These are phyloP conservation scores for Parachaetomium inaequale DNA, from an alignment of 495 filamentous ascomycete genomes.

Conservation along the genomic window DNA sequence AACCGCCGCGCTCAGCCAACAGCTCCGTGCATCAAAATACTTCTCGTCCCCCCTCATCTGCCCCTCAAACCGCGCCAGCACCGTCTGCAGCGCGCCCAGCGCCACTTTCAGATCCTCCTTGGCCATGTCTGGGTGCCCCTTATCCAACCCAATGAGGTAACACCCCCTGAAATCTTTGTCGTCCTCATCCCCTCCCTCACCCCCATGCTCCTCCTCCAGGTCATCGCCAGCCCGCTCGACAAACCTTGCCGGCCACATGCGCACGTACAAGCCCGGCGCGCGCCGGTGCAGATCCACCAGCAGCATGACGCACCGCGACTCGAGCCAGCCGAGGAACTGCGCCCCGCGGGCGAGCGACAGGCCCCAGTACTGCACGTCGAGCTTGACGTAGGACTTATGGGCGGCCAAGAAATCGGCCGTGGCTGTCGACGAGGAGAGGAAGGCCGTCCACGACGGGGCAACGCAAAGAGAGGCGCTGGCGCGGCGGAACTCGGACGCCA, in stretches of 20 bases:
- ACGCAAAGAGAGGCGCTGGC: not conserved
- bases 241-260: slow-evolving; percentile 59
- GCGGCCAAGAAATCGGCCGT: slow-evolving; percentile 43
- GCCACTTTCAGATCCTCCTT: slow-evolving; percentile 34
- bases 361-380: slow-evolving; percentile 57
- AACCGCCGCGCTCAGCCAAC: slow-evolving; percentile 46
- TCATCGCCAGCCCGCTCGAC: slow-evolving; percentile 18
- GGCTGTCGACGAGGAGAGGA: slow-evolving; percentile 29
- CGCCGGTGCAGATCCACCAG: slow-evolving; percentile 51
- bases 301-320: slow-evolving; percentile 47
- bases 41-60: slow-evolving; percentile 44
- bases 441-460: slow-evolving; percentile 40
- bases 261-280: slow-evolving; percentile 43
- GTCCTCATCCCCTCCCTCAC: slow-evolving; percentile 10
- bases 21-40: slow-evolving; percentile 46
- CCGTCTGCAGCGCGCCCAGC: slow-evolving; percentile 35
- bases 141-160: slow-evolving; percentile 56
- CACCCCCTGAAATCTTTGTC: slow-evolving; percentile 46
- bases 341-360: slow-evolving; percentile 42
- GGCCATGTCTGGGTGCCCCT: slow-evolving; percentile 16
- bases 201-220: not conserved
- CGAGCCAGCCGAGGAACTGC: slow-evolving; percentile 52
- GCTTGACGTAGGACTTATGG: slow-evolving; percentile 48
- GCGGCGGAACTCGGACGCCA: slow-evolving; percentile 48
- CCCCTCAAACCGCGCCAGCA: slow-evolving; percentile 46